Evolutionary conservation across 495 filamentous ascomycete genomes (phyloP).

Genomic region (Zalerion maritima): DNA sequence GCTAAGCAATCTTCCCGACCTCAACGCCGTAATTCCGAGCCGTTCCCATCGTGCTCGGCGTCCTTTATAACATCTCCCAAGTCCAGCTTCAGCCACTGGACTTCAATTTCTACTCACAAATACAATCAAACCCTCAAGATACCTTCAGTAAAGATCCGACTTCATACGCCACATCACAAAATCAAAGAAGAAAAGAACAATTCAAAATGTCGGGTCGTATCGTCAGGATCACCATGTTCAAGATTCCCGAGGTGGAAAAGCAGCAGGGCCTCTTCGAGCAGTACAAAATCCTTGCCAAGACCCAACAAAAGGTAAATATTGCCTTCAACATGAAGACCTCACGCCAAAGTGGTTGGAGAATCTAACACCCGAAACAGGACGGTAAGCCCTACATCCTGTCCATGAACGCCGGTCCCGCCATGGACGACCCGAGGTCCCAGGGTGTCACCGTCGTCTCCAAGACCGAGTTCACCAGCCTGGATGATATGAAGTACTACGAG

Average conservation of each 20-base stretch:
- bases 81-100: too few species aligned
- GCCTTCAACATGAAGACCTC: not conserved
- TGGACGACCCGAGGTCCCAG: slow-evolving; percentile 40
- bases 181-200: too few species aligned
- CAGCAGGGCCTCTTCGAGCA: slow-evolving; percentile 18
- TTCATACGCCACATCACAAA: too few species aligned
- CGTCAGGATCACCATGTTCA: slow-evolving; percentile 24
- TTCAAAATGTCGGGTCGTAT: too few species aligned
- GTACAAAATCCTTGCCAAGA: slow-evolving; percentile 12
- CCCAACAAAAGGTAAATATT: slow-evolving; percentile 14
- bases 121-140: too few species aligned
- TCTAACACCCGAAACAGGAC: slow-evolving; percentile 29
- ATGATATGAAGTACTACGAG: slow-evolving; percentile 63
- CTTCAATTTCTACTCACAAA: too few species aligned
- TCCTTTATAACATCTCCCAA: too few species aligned
- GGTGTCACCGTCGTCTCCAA: slow-evolving; percentile 49
- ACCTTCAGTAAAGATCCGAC: too few species aligned
- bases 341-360: not conserved
- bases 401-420: slow-evolving; percentile 26
- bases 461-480: slow-evolving; percentile 43
- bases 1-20: too few species aligned
- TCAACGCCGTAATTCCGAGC: too few species aligned
- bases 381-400: slow-evolving; percentile 51
- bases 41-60: too few species aligned
- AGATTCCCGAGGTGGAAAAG: slow-evolving; percentile 15